phyloP scores from a whole-genome alignment of 352 stramenopile species.

The Globisporangium orthogonon region DNA sequence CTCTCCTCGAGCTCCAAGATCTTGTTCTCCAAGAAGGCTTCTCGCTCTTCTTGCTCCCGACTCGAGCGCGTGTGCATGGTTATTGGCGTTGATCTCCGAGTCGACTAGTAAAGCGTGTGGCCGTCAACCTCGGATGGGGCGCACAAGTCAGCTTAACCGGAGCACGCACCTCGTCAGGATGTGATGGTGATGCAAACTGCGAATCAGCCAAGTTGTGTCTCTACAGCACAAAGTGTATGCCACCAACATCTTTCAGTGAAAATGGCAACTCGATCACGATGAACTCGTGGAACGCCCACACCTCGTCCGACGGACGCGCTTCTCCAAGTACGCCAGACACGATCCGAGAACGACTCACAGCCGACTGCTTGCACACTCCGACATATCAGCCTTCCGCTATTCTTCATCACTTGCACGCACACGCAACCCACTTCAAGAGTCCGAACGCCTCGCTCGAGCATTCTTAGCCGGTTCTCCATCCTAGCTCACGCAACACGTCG shows the following conservation, averaged over 20 bases:
- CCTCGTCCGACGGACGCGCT: not conserved
- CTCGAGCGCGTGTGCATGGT: not conserved
- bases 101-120: not conserved
- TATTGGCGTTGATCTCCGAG: not conserved
- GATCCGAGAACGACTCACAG: not conserved
- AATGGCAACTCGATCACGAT: not conserved
- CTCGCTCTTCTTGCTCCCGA: constrained; percentile 6
- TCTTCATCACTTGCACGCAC: not conserved
- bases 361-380: not conserved
- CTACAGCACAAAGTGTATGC: not conserved
- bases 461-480: constrained; percentile 14
- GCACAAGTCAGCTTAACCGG: not conserved
- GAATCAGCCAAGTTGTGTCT: not conserved
- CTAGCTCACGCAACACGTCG: not conserved
- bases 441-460: constrained; percentile 10
- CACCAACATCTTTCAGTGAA: not conserved
- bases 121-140: not conserved
- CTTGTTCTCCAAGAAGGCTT: constrained; percentile 7
- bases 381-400: not conserved
- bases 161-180: not conserved
- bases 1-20: constrained; percentile 9
- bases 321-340: not conserved
- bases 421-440: constrained; percentile 7
- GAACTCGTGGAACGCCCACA: not conserved
- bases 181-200: not conserved